Evolutionary conservation across 2,329 filamentous ascomycete genomes (phyloP), one percentile per base, ranked within the genome.

Genomic region (Huntiella decipiens): DNA sequence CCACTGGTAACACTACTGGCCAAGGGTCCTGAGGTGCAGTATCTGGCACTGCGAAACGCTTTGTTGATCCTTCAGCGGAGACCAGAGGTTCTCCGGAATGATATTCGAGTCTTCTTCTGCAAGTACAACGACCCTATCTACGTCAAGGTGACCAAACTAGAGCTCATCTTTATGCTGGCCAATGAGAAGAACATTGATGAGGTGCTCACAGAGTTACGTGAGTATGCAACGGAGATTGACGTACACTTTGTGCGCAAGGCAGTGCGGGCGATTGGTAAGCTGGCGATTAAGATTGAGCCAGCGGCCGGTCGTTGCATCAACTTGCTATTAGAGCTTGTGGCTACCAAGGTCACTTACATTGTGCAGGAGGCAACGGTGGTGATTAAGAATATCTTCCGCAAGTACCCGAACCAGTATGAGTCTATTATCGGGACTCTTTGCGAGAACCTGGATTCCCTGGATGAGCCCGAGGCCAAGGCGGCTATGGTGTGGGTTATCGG

Each of bases 91-190:
- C 64, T 98, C 45, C 77, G 86, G 52, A 96, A 95, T 61, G 91
- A 98, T 61, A 96, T 98, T 51, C 77, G 91, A 40, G 91, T 98
- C 31, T 98, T 98, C 65, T 98, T 98, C 64, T 98, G 91, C 76
- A 98, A 98, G 69, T 98, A 98, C 64, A 98, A 98, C 60, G 91
- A 98, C 58, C 91, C 91, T 0, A 98, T 98, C 52, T 98, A 96
- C 60, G 91, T 98, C 64, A 98, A 98, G 63, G 91, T 98, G 44
- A 98, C 91, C 12, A 98, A 98, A 63, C 71, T 98, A 43, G 91
- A 98, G 63, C 73, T 98, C 54, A 96, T 98, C 53, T 98, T 98
- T 63, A 98, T 96, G 91, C 73, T 98, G 50, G 91, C 91, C 5
- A 94, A 77, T 32, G 86, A 95, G 62, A 82, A 79, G 56, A 98